phyloP scores from a whole-genome alignment of 1,139 yeast genomes.

The Magnusiomyces paraingens region DNA sequence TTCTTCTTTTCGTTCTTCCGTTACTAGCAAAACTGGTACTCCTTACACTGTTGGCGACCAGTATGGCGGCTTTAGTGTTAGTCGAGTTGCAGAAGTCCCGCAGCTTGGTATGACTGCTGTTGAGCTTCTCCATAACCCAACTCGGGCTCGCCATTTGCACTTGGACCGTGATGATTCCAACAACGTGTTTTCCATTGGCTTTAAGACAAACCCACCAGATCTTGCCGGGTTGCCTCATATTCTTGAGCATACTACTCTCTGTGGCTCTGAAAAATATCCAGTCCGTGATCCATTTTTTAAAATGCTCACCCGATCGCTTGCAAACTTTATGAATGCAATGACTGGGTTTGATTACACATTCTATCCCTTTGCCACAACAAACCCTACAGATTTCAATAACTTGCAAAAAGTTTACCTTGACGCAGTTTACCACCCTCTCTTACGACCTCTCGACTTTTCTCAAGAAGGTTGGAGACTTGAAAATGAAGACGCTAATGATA shows the following conservation, averaged over 20 bases:
- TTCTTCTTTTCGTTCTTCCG: slow-evolving; percentile 1
- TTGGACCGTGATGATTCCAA: slow-evolving; percentile 66
- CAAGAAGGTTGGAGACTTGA: slow-evolving; percentile 99
- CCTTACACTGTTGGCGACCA: slow-evolving; percentile 48
- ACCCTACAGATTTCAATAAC: slow-evolving; percentile 70
- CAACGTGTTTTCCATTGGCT: slow-evolving; percentile 83
- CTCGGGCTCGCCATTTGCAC: slow-evolving; percentile 81
- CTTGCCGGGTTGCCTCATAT: slow-evolving; percentile 94
- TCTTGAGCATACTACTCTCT: slow-evolving; percentile 87
- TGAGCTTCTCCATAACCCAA: slow-evolving; percentile 54
- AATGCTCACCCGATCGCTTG: slow-evolving; percentile 81
- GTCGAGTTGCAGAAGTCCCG: slow-evolving; percentile 63
- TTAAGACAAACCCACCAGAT: slow-evolving; percentile 92
- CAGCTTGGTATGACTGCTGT: slow-evolving; percentile 80
- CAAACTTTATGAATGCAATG: slow-evolving; percentile 98
- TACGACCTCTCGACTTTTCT: slow-evolving; percentile 71
- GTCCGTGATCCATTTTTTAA: slow-evolving; percentile 97
- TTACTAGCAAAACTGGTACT: slow-evolving; percentile 11
- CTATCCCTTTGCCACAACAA: slow-evolving; percentile 95
- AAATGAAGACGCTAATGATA: slow-evolving; percentile 52
- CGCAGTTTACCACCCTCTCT: slow-evolving; percentile 75
- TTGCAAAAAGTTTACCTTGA: slow-evolving; percentile 85
- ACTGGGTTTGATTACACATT: slow-evolving; percentile 95
- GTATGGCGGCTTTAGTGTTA: slow-evolving; percentile 58
- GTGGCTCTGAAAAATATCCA: slow-evolving; percentile 87